Conservation (phyloP, 768 basidiomycete species). For the Epithele typhae region DNA sequence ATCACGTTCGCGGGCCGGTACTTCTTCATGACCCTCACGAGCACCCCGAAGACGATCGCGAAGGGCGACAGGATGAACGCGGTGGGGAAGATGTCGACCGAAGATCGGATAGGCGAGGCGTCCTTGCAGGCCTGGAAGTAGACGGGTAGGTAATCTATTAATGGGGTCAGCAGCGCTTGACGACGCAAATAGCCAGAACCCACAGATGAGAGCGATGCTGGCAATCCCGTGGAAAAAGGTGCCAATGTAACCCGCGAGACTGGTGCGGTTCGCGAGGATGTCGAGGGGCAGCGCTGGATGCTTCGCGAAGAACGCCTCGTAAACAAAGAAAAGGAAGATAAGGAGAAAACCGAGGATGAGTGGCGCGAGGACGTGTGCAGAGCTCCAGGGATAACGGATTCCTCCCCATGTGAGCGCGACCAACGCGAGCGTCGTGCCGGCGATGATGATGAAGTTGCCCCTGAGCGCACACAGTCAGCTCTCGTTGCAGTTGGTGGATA, state of each 20-base stretch:
- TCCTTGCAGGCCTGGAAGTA: slow-evolving; percentile 43
- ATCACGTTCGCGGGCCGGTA: slow-evolving; percentile 29
- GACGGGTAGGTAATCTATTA: slow-evolving; percentile 38
- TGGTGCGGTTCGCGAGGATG: slow-evolving; percentile 21
- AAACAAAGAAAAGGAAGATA: slow-evolving; percentile 26
- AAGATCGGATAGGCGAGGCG: slow-evolving; percentile 32
- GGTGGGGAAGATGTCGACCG: slow-evolving; percentile 32
- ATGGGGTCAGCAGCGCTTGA: too few relatives aligned
- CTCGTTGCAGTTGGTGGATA: slow-evolving; percentile 8
- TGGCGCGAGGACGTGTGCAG: slow-evolving; percentile 35
- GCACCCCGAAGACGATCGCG: slow-evolving; percentile 22
- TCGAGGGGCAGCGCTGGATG: too few relatives aligned
- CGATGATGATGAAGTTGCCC: slow-evolving; percentile 32
- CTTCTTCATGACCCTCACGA: slow-evolving; percentile 15
- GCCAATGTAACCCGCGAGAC: slow-evolving; percentile 20
- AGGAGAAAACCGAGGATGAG: too few relatives aligned
- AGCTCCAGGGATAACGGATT: slow-evolving; percentile 34
- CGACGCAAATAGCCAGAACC: too few relatives aligned
- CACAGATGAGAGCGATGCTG: too few relatives aligned
- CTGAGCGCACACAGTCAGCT: slow-evolving; percentile 9
- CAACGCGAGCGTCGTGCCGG: slow-evolving; percentile 26
- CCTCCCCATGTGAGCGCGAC: slow-evolving; percentile 41
- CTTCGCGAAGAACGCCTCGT: too few relatives aligned
- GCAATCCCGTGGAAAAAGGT: too few relatives aligned
- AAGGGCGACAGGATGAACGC: slow-evolving; percentile 33